These are phyloP conservation scores for Pittosporum tobira DNA, from an alignment of 129 eudicot genomes.

Conservation along the genomic window DNA sequence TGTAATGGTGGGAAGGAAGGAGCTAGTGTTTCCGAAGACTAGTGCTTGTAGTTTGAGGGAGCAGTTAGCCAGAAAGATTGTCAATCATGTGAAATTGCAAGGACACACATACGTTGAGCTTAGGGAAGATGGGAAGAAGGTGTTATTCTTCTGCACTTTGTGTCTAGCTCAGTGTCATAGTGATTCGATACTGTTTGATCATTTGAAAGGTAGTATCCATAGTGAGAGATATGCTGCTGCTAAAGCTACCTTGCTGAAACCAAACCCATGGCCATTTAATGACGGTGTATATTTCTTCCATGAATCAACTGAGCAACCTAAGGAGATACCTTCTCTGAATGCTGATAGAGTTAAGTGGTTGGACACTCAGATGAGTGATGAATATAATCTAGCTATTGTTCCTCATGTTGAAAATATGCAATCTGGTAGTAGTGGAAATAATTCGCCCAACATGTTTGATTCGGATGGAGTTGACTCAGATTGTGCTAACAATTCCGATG, in stretches of 20 bases:
- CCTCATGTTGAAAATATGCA: slow-evolving; percentile 15
- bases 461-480: background rate
- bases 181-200: slow-evolving; percentile 62
- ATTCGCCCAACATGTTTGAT: background rate
- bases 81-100: slow-evolving; percentile 50
- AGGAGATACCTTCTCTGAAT: slow-evolving; percentile 12
- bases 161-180: slow-evolving; percentile 78
- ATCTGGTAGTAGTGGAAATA: slow-evolving; percentile 10
- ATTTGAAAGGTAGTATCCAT: slow-evolving; percentile 69
- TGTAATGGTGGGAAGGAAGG: slow-evolving; percentile 52
- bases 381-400: slow-evolving; percentile 53
- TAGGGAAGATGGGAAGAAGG: slow-evolving; percentile 77
- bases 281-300: slow-evolving; percentile 81
- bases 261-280: slow-evolving; percentile 85
- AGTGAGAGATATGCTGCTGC: slow-evolving; percentile 55
- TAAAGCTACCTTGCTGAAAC: slow-evolving; percentile 58
- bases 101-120: slow-evolving; percentile 83
- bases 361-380: slow-evolving; percentile 14
- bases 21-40: slow-evolving; percentile 38
- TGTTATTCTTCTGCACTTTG: slow-evolving; percentile 67
- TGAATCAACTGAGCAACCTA: slow-evolving; percentile 23
- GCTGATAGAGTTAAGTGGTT: slow-evolving; percentile 14
- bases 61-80: slow-evolving; percentile 44
- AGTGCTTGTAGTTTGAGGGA: slow-evolving; percentile 45
- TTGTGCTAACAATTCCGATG: slow-evolving; percentile 4